Base-by-base conservation (phyloP, 768 basidiomycete species). In the Suillus americanus region DNA sequence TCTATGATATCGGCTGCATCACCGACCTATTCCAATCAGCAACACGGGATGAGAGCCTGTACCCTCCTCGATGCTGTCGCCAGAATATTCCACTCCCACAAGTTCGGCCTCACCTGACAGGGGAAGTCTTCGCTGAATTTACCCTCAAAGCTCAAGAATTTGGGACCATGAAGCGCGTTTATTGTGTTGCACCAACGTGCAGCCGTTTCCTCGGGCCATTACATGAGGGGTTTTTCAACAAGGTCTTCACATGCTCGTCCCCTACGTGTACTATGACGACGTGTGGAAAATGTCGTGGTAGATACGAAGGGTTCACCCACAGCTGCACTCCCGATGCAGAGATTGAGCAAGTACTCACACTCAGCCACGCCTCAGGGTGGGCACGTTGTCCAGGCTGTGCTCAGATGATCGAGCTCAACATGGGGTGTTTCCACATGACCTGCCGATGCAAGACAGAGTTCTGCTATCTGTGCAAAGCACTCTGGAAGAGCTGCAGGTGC, bases 401-500 rank as follows among this genome's bases (percentile, higher is more conserved):
- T 20, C 74, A 74, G 41, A 68, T 81, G 70, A 74, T 81, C 62
- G 80, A 81, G 62, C 75, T 79, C 46, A 62, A 71, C 6, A 25
- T 68, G 14, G 80, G 80, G 0, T 81, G 80, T 61, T 77, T 71
- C 66, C 80, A 82, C 64, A 79, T 82, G 76, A 77, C 76, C 2
- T 81, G 80, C 61, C 65, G 74, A 33, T 81, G 80, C 68, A 62
- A 68, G 46, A 75, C 74, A 13, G 70, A 80, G 57, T 81, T 81
- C 51, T 81, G 80, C 66, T 82, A 81, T 56, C 66, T 86, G 78
- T 81, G 86, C 79, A 60, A 80, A 78, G 81, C 69, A 28, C 76
- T 64, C 3, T 92, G 90, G 90, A 90, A 89, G 76, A 79, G 75
- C 1, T 92, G 91, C 67, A 16, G 0, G 0, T 91, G 90, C 66